These are phyloP conservation scores for Sporothrix pseudoabietina DNA, from an alignment of 2,329 filamentous ascomycete species.

Conservation along the genomic window DNA sequence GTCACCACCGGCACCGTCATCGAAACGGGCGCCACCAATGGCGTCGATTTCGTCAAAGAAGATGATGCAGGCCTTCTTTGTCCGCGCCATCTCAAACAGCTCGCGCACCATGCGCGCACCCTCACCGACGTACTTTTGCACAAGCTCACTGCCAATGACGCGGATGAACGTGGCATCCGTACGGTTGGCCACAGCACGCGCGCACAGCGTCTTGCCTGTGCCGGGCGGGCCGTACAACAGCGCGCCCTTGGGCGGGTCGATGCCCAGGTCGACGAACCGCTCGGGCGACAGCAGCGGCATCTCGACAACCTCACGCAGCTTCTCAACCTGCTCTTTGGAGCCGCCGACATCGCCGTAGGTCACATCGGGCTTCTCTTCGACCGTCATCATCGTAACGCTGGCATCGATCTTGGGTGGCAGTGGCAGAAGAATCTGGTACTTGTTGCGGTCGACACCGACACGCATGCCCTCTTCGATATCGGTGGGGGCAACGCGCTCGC, in stretches of 20 bases:
- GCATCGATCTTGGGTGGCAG: slow-evolving; percentile 98
- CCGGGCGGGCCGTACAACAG: slow-evolving; percentile 95
- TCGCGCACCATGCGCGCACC: slow-evolving; percentile 98
- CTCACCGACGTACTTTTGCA: slow-evolving; percentile 98
- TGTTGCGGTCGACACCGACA: slow-evolving; percentile 96
- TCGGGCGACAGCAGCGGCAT: slow-evolving; percentile 97
- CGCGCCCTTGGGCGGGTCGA: slow-evolving; percentile 96
- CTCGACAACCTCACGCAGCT: slow-evolving; percentile 96
- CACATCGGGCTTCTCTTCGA: slow-evolving; percentile 98
- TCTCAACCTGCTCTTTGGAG: slow-evolving; percentile 99
- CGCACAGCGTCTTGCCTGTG: slow-evolving; percentile 98
- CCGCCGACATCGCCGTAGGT: slow-evolving; percentile 98
- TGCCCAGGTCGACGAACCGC: slow-evolving; percentile 97
- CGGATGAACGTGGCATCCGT: slow-evolving; percentile 98
- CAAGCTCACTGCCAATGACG: slow-evolving; percentile 95
- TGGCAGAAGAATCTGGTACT: slow-evolving; percentile 97
- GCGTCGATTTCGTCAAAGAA: slow-evolving; percentile 99
- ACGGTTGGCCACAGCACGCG: slow-evolving; percentile 93
- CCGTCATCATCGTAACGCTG: slow-evolving; percentile 99
- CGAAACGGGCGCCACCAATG: slow-evolving; percentile 98
- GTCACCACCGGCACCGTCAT: slow-evolving; percentile 94
- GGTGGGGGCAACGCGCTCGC: slow-evolving; percentile 93
- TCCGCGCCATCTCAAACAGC: slow-evolving; percentile 98
- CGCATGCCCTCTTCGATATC: slow-evolving; percentile 99
- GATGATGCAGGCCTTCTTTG: slow-evolving; percentile 99